phyloP scores from a whole-genome alignment of 371 early-diverging fungal species.

The Mucor circinelloides region DNA sequence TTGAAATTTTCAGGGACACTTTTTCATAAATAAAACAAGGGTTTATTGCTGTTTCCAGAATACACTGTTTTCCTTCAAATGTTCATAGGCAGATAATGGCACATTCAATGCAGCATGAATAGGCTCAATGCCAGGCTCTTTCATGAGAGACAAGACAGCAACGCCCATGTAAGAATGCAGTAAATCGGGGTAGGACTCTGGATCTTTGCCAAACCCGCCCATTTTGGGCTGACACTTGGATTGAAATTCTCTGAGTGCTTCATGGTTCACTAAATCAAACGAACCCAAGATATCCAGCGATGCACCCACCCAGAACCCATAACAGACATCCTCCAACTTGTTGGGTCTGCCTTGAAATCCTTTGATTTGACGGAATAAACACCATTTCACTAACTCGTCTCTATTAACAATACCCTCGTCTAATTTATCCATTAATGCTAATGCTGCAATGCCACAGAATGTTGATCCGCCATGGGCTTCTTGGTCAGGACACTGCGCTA shows the following conservation, averaged over 20 bases:
- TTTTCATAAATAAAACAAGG: constrained; percentile 1
- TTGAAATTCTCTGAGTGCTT: constrained; percentile 60
- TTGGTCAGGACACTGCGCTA: constrained; percentile 76
- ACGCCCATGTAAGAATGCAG: constrained; percentile 91
- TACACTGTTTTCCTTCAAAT: constrained; percentile 24
- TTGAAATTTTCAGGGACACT: constrained; percentile 16
- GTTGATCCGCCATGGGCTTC: constrained; percentile 95
- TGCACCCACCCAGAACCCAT: constrained; percentile 98
- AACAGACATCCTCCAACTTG: constrained; percentile 96
- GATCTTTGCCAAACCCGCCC: constrained; percentile 86
- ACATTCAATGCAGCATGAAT: constrained; percentile 61
- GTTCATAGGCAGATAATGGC: constrained; percentile 40
- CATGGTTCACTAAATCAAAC: constrained; percentile 65
- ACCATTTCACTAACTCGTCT: constrained; percentile 76
- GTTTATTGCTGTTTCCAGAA: constrained; percentile 28
- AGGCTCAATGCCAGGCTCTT: constrained; percentile 54
- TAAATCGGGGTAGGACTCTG: constrained; percentile 70
- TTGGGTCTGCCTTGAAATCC: constrained; percentile 95
- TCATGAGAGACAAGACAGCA: constrained; percentile 70
- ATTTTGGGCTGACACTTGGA: constrained; percentile 59
- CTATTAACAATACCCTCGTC: constrained; percentile 62
- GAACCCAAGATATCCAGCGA: constrained; percentile 70
- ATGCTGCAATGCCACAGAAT: constrained; percentile 88
- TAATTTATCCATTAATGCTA: constrained; percentile 71
- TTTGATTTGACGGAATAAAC: constrained; percentile 69